phyloP scores from a whole-genome alignment of 805 yeast species.

The Saturnispora zaruensis region DNA sequence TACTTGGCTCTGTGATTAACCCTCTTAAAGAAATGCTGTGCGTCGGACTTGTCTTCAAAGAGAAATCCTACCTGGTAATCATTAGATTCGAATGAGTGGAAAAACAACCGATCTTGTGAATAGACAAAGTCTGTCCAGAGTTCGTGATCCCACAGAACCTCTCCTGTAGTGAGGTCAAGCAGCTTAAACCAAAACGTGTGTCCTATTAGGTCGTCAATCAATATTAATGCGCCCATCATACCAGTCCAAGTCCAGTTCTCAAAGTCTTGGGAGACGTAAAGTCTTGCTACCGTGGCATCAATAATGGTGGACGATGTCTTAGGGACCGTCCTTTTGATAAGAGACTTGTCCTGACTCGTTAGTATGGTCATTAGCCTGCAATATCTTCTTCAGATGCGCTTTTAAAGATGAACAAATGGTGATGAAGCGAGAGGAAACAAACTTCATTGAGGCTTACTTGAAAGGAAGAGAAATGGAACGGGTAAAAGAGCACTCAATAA shows the following conservation, averaged over 20 bases:
- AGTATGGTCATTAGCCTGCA: conserved; percentile 29
- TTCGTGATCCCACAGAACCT: conserved; percentile 96
- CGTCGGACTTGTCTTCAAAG: conserved; percentile 85
- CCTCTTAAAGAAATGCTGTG: conserved; percentile 73
- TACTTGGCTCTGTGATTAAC: conserved; percentile 69
- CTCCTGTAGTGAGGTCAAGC: conserved; percentile 67
- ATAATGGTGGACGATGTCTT: conserved; percentile 79
- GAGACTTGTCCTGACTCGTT: conserved; percentile 66
- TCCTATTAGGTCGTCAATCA: conserved; percentile 90
- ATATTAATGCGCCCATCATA: conserved; percentile 72
- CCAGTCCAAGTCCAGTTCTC: conserved; percentile 84
- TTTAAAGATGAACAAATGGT: not conserved
- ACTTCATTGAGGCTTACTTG: not conserved
- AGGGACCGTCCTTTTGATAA: conserved; percentile 82
- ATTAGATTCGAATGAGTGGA: conserved; percentile 90
- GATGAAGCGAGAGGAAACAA: not conserved
- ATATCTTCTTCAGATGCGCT: not conserved
- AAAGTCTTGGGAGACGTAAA: conserved; percentile 80
- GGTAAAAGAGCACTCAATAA: not conserved
- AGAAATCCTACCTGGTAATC: conserved; percentile 80
- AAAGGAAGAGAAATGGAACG: not conserved
- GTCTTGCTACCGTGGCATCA: conserved; percentile 83
- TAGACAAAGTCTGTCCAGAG: conserved; percentile 80
- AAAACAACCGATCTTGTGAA: conserved; percentile 88
- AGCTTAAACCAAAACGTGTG: conserved; percentile 86